Evolutionary conservation across 2,329 filamentous ascomycete species (phyloP), one percentile per base, ranked within the genome.

Genomic region (Ophiosphaerella korrae): DNA sequence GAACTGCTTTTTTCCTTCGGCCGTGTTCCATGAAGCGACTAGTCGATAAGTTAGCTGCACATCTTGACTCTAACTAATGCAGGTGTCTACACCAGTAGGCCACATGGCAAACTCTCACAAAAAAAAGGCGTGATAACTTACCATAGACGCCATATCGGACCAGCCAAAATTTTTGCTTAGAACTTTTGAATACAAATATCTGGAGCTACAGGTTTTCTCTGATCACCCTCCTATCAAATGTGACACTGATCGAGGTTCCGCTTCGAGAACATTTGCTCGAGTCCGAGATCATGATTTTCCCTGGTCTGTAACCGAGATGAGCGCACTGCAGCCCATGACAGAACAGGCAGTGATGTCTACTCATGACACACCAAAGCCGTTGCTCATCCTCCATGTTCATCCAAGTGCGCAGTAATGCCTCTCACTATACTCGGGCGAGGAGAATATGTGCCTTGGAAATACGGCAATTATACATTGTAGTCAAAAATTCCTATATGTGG

Each of bases 241-340:
- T 11, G 26, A 29, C 7, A 29, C 8, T 29, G 26, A 11, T 29
- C 26, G 26, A 29, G 11, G 7, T 29, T 29, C 5, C 24, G 23
- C 14, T 11, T 48, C 18, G 11, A 39, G 37, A 42, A 35, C 40
- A 49, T 31, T 26, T 52, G 18, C 29, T 50, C 7, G 11, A 29
- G 47, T 55, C 44, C 48, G 42, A 36, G 23, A 50, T 52, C 55
- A 53, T 49, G 58, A 66, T 65, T 61, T 55, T 48, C 62, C 56
- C 46, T 54, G 55, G 59, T 50, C 53, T 52, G 53, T 52, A 59
- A 40, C 59, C 57, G 56, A 62, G 55, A 68, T 64, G 52, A 56
- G 49, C 52, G 32, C 45, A 48, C 47, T 48, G 46, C 44, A 49
- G 35, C 41, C 40, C 48, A 45, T 43, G 49, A 50, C 59, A 43